Conservation (phyloP, 75 land plant genomes). For the Pseudotsuga menziesii region DNA sequence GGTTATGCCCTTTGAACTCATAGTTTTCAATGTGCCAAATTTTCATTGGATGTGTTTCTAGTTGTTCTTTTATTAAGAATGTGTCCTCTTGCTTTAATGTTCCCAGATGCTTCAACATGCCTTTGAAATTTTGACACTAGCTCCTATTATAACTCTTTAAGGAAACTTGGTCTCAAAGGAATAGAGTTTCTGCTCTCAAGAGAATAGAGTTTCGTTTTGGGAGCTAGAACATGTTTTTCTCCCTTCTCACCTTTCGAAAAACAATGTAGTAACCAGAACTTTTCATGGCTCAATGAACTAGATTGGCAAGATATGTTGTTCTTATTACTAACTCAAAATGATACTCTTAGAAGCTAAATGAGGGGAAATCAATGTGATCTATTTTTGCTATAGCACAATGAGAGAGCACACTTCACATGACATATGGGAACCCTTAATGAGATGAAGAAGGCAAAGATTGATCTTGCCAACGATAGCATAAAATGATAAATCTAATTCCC, state of each 20-base stretch:
- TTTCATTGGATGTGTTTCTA: neutral
- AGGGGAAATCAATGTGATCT: too few relatives aligned
- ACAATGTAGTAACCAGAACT: neutral
- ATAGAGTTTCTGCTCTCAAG: too few relatives aligned
- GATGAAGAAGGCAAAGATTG: too few relatives aligned
- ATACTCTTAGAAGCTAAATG: too few relatives aligned
- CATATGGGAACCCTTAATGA: too few relatives aligned
- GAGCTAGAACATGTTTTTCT: neutral
- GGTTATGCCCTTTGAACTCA: neutral
- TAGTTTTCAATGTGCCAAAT: neutral
- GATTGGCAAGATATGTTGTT: too few relatives aligned
- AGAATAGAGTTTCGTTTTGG: neutral
- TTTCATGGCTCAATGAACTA: neutral
- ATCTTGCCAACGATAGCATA: too few relatives aligned
- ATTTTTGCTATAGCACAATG: too few relatives aligned
- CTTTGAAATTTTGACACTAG: neutral
- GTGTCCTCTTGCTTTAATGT: neutral
- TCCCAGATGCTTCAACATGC: neutral
- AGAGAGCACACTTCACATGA: too few relatives aligned
- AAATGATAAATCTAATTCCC: too few relatives aligned
- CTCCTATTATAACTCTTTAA: neutral
- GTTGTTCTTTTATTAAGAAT: neutral
- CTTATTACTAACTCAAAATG: too few relatives aligned
- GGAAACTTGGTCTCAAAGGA: neutral
- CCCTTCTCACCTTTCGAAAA: neutral